Percentiles rank a stretch among this genome's conserved stretches.
phyloP scores from a whole-genome alignment of 2,329 filamentous ascomycete genomes.

The Diaporthe vaccinii region DNA sequence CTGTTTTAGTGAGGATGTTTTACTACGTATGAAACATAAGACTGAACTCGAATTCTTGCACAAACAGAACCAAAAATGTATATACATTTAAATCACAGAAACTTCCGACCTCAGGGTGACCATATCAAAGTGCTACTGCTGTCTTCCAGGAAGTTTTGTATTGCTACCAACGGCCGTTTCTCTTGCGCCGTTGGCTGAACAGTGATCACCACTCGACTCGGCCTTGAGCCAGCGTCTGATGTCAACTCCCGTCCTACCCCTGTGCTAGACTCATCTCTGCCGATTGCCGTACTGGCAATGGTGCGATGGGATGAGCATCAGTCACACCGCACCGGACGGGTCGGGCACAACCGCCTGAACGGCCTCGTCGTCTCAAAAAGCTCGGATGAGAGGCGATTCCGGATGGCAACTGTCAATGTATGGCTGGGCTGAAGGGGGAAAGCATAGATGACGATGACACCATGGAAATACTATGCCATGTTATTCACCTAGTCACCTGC shows the following conservation, averaged over 20 bases:
- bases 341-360: constrained; percentile 24
- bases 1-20: not conserved
- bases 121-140: not conserved
- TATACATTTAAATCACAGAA: too few relatives aligned
- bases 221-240: not conserved
- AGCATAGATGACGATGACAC: constrained; percentile 15
- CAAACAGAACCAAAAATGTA: too few relatives aligned
- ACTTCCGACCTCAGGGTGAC: too few relatives aligned
- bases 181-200: too few relatives aligned
- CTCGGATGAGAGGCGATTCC: constrained; percentile 33
- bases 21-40: not conserved
- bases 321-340: not conserved
- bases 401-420: constrained; percentile 1
- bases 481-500: constrained; percentile 39
- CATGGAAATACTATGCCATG: constrained; percentile 43
- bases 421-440: constrained; percentile 10
- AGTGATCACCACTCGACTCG: not conserved
- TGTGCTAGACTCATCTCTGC: not conserved
- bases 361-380: constrained; percentile 28
- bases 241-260: not conserved
- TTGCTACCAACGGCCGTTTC: not conserved
- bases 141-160: not conserved
- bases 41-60: not conserved
- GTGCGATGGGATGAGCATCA: constrained; percentile 5
- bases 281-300: not conserved